phyloP scores from a whole-genome alignment of 2,329 filamentous ascomycete species.

The Curvularia eragrostidis region DNA sequence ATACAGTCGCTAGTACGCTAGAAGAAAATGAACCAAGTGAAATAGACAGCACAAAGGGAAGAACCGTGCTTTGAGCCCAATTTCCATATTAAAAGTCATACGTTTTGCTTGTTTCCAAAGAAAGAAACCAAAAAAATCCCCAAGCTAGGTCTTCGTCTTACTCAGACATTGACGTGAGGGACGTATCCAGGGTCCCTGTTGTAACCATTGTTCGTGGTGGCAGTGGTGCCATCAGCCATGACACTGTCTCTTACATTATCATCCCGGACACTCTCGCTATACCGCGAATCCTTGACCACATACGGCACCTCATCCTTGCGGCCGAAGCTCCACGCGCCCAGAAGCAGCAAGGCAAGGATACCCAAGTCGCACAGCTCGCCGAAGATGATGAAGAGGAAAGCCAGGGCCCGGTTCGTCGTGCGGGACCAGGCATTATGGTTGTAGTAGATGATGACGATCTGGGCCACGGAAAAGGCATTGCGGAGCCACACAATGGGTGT shows the following conservation, averaged over 20 bases:
- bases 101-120: neutral
- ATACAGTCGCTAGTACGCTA: neutral
- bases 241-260: neutral
- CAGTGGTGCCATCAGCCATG: neutral
- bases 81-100: neutral
- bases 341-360: constrained; percentile 18
- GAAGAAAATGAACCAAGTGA: neutral
- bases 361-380: constrained; percentile 23
- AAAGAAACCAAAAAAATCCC: neutral
- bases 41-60: neutral
- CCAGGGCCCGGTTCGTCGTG: constrained; percentile 27
- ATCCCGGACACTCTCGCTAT: constrained; percentile 9
- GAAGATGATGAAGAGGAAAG: constrained; percentile 33
- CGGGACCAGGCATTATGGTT: constrained; percentile 23
- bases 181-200: neutral
- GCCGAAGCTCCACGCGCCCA: constrained; percentile 25
- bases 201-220: too few relatives aligned
- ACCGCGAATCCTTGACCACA: constrained; percentile 12
- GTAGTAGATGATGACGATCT: constrained; percentile 23
- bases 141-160: neutral
- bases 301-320: constrained; percentile 13
- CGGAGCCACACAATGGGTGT: constrained; percentile 23
- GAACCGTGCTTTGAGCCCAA: neutral
- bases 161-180: neutral
- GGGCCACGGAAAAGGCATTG: constrained; percentile 28